A percentile compares a stretch with the other conserved stretches of the same genome.
phyloP scores from a whole-genome alignment of 2,329 filamentous ascomycete species.

The Sarocladium strictum region DNA sequence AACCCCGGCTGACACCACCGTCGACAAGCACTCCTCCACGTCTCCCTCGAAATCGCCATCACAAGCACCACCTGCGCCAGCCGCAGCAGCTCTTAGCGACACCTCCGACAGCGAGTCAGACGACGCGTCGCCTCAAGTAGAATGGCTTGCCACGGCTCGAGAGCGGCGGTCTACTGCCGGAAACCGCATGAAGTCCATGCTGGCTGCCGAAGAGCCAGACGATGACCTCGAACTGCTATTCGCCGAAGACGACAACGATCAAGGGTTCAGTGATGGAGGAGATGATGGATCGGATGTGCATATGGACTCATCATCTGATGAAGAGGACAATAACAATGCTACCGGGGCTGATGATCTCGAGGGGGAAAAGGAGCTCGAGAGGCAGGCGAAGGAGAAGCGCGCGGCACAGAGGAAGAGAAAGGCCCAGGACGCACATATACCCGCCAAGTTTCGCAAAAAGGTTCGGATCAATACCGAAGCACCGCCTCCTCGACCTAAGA shows the following conservation, averaged over 20 bases:
- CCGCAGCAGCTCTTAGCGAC: constrained; percentile 15
- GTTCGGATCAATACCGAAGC: constrained; percentile 54
- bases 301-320: constrained; percentile 79
- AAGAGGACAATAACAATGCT: constrained; percentile 62
- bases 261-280: constrained; percentile 63
- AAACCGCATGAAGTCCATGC: constrained; percentile 72
- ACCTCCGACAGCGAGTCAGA: constrained; percentile 27
- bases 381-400: constrained; percentile 63
- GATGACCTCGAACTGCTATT: constrained; percentile 70
- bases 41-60: constrained; percentile 5
- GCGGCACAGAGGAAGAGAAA: constrained; percentile 72
- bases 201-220: constrained; percentile 67
- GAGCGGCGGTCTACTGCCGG: constrained; percentile 75
- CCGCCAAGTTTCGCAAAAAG: constrained; percentile 63
- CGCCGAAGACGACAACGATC: constrained; percentile 64
- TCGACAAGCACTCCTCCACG: not conserved
- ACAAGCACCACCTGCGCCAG: not conserved
- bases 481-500: constrained; percentile 46
- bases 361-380: constrained; percentile 82
- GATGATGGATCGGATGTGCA: constrained; percentile 68
- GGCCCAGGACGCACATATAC: constrained; percentile 64
- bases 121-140: constrained; percentile 33
- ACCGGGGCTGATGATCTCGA: constrained; percentile 59
- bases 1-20: not conserved
- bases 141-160: constrained; percentile 70